Base-by-base conservation (phyloP, 2,329 filamentous ascomycete genomes). In the Fusarium poae region DNA sequence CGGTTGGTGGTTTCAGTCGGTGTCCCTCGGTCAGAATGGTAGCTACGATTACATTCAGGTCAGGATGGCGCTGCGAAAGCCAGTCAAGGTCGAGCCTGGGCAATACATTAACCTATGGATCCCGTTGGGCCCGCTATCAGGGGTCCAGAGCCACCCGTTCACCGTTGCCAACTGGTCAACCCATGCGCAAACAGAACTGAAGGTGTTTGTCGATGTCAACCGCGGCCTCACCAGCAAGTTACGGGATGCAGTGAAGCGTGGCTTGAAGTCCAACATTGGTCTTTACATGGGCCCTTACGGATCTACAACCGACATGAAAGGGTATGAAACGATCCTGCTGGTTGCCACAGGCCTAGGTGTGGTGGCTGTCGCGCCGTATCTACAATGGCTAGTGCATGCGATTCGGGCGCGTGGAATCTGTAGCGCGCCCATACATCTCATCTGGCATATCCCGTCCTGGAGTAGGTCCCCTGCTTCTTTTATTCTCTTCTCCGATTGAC, bases 81-180 rank as follows among this genome's bases (percentile, higher is more conserved):
- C 50, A 42, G 18, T 63, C 20, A 58, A 34, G 30, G 43, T 58
- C 37, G 27, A 63, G 25, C 60, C 60, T 25, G 60, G 60, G 23
- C 60, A 63, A 40, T 54, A 63, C 16, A 44, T 63, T 12, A 58
- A 58, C 15, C 9, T 63, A 20, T 58, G 54, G 60, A 54, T 52
- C 20, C 48, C 48, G 2, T 44, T 45, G 35, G 39, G 54, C 30
- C 37, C 50, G 23, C 54, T 57, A 15, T 63, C 60, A 7, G 30
- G 27, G 20, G 12, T 53, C 4, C 60, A 63, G 44, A 48, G 34
- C 21, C 54, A 63, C 30, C 60, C 60, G 21, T 63, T 63, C 35
- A 53, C 43, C 3, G 42, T 62, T 6, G 48, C 46, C 21, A 52
- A 43, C 27, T 62, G 59, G 59, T 62, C 59, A 25, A 13, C 20